These are phyloP conservation scores for Fusarium sulawesiense DNA, from an alignment of 2,329 filamentous ascomycete species.

Conservation along the genomic window DNA sequence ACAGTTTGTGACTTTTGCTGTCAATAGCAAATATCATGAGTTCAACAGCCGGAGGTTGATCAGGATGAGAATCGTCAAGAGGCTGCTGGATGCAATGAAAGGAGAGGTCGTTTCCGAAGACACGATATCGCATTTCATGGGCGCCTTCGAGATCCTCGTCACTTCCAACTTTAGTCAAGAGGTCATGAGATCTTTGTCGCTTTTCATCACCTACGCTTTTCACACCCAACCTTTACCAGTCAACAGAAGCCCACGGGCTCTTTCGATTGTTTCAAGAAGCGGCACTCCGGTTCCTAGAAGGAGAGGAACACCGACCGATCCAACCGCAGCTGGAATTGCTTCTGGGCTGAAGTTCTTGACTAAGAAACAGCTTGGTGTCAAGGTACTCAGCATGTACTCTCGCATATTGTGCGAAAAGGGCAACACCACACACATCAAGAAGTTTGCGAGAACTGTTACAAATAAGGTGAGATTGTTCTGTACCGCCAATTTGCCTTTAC, in stretches of 20 bases:
- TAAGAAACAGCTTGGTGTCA: conserved; percentile 77
- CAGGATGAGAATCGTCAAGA: conserved; percentile 92
- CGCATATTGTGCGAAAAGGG: conserved; percentile 80
- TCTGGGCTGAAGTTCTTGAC: conserved; percentile 58
- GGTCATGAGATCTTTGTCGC: conserved; percentile 84
- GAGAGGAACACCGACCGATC: conserved; percentile 53
- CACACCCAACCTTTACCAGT: conserved; percentile 67
- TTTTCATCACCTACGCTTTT: conserved; percentile 93
- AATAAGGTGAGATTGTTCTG: conserved; percentile 74
- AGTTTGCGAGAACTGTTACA: conserved; percentile 93
- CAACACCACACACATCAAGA: conserved; percentile 76
- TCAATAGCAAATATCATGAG: conserved; percentile 89
- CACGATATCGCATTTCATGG: conserved; percentile 79
- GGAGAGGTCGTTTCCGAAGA: conserved; percentile 80
- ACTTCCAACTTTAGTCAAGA: conserved; percentile 85
- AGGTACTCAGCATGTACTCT: conserved; percentile 81
- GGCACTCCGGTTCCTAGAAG: conserved; percentile 55
- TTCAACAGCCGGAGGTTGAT: conserved; percentile 91
- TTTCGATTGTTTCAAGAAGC: conserved; percentile 54
- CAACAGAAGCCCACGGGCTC: conserved; percentile 63
- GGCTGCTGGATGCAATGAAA: conserved; percentile 89
- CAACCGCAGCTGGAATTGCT: conserved; percentile 46
- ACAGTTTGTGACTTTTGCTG: conserved; percentile 88
- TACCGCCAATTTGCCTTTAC: neutral
- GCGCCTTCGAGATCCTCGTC: conserved; percentile 82